Percentiles rank a stretch among this genome's conserved stretches.
These are phyloP conservation scores for Saccharomycopsis schoenii DNA, from an alignment of 805 yeast species.

Conservation along the genomic window DNA sequence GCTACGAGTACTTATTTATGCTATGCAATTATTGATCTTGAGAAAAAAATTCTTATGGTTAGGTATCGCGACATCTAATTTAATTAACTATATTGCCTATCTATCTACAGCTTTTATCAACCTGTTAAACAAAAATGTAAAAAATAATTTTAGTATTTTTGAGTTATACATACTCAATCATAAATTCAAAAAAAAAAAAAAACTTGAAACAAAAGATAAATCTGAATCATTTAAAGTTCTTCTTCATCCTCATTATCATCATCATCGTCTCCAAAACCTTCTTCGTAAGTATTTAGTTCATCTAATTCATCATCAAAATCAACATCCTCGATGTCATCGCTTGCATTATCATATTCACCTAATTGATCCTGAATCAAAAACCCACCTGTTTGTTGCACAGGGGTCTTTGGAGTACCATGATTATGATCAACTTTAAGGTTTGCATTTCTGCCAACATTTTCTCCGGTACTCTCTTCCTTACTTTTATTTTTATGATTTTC, in stretches of 20 bases:
- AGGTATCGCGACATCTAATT: too few species aligned
- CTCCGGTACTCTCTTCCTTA: neutral
- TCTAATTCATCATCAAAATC: conserved; percentile 25
- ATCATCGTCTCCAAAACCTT: conserved; percentile 24
- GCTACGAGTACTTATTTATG: too few species aligned
- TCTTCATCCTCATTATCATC: conserved; percentile 20
- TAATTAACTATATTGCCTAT: too few species aligned
- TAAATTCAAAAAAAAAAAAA: neutral
- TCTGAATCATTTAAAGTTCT: conserved; percentile 20
- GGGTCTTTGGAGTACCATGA: neutral
- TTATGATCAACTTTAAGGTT: too few species aligned
- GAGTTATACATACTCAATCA: too few species aligned
- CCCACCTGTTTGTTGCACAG: conserved; percentile 2
- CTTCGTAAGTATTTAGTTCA: conserved; percentile 26
- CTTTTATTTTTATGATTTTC: neutral
- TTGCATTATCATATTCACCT: conserved; percentile 16
- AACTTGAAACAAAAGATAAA: neutral
- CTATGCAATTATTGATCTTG: too few species aligned
- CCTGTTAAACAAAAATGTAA: too few species aligned
- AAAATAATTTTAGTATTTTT: too few species aligned
- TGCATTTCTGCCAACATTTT: too few species aligned
- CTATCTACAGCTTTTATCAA: too few species aligned
- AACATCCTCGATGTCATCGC: conserved; percentile 24
- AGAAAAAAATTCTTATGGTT: too few species aligned
- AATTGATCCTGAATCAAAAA: conserved; percentile 11